A percentile compares a stretch with the other conserved stretches of the same genome.
These are phyloP conservation scores for Mucor velutinosus DNA, from an alignment of 371 early-diverging fungal species.

Conservation along the genomic window DNA sequence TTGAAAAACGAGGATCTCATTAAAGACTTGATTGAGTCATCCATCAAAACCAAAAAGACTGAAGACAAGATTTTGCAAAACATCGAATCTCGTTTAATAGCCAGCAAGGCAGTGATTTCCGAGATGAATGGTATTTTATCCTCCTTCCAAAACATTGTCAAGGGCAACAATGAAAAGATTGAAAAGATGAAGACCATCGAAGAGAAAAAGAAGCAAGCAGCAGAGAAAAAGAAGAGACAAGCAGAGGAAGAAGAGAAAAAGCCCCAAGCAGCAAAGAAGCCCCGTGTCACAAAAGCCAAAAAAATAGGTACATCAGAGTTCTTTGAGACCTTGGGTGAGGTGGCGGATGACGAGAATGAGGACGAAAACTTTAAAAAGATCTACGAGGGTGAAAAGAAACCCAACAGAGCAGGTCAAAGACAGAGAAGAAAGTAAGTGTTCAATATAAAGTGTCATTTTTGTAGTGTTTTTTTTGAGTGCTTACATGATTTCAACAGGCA, in stretches of 20 bases:
- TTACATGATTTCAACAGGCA: slow-evolving; percentile 15
- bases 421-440: slow-evolving; percentile 44
- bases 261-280: slow-evolving; percentile 4
- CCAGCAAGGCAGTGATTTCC: slow-evolving; percentile 26
- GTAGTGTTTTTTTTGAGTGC: background rate
- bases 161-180: slow-evolving; percentile 24
- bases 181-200: slow-evolving; percentile 13
- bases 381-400: slow-evolving; percentile 42
- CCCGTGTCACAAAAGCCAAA: background rate
- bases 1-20: slow-evolving; percentile 28
- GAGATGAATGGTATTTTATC: slow-evolving; percentile 20
- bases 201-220: slow-evolving; percentile 5
- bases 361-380: slow-evolving; percentile 39
- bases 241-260: slow-evolving; percentile 15
- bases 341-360: slow-evolving; percentile 16
- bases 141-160: slow-evolving; percentile 24
- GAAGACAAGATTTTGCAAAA: slow-evolving; percentile 22
- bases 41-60: background rate
- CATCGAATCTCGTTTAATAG: slow-evolving; percentile 35
- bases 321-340: slow-evolving; percentile 31
- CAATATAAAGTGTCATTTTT: no score
- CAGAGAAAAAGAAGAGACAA: slow-evolving; percentile 17
- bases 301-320: slow-evolving; percentile 32
- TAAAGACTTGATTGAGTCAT: slow-evolving; percentile 9
- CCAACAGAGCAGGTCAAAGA: slow-evolving; percentile 47